Percentiles rank a stretch among this genome's conserved stretches.
Conservation (phyloP, 108 stramenopile species). For the Chaetoceros tenuissimus region DNA sequence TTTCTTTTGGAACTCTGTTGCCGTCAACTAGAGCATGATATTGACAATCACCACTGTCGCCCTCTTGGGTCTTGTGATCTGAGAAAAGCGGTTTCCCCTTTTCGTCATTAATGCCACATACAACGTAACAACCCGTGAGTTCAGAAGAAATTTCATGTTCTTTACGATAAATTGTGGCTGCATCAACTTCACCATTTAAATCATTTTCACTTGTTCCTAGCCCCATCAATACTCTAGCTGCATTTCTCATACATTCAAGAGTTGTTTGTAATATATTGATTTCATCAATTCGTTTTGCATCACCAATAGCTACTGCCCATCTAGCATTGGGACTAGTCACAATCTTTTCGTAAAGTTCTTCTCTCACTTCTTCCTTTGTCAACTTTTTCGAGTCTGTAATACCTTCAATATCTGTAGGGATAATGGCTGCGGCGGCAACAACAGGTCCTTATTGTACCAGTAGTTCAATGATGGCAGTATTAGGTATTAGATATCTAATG, state of each 20-base stretch:
- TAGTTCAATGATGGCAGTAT: constrained; percentile 5
- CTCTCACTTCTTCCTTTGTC: constrained; percentile 66
- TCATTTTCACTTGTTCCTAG: constrained; percentile 4
- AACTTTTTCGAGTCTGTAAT: constrained; percentile 89
- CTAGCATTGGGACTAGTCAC: constrained; percentile 37
- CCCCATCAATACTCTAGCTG: constrained; percentile 31
- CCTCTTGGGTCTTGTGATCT: too few relatives aligned
- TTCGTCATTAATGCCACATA: constrained; percentile 16
- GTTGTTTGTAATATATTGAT: constrained; percentile 97
- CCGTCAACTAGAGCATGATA: constrained; percentile 80
- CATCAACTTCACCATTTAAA: too few relatives aligned
- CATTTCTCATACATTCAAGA: constrained; percentile 77
- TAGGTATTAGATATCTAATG: constrained; percentile 25
- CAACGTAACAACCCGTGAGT: constrained; percentile 51
- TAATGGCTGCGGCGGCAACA: constrained; percentile 63
- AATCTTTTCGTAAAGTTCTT: constrained; percentile 32
- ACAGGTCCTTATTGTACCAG: constrained; percentile 39
- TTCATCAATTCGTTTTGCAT: constrained; percentile 88
- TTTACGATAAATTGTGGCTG: not conserved
- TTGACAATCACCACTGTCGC: not conserved
- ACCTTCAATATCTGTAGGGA: constrained; percentile 60
- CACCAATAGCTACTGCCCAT: constrained; percentile 78
- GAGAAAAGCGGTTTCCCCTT: not conserved
- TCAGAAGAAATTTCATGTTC: constrained; percentile 23
- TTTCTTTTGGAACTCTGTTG: constrained; percentile 67